Base-by-base conservation (phyloP, 805 yeast genomes). In the Crinitomyces ghanaensis region DNA sequence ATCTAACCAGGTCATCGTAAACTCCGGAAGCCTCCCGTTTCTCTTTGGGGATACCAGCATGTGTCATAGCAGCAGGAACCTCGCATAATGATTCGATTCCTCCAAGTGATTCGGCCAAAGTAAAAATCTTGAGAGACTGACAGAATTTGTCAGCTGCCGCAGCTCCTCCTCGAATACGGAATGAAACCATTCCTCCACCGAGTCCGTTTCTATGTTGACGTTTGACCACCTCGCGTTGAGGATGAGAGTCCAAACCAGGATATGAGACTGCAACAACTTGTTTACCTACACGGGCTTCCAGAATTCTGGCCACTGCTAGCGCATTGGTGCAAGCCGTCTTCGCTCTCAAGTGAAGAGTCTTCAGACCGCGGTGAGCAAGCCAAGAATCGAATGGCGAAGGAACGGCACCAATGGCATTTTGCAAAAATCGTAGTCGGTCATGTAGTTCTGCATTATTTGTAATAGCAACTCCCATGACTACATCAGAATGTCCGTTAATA, bases 121-220 rank as follows among this genome's bases (percentile, higher is more conserved):
- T 76, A 67, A 83, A 83, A 40, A 80, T 54, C 62, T 77, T 72
- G 42, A 93, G 80, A 29, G 73, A 51, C 29, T 79, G 72, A 39
- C 86, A 71, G 67, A 83, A 80, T 45, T 65, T 65, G 37, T 80
- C 60, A 36, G 93, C 93, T 33, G 75, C 82, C 39, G 62, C 66
- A 37, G 80, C 80, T 50, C 86, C 93, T 36, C 93, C 94, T 44
- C 70, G 66, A 59, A 83, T 70, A 65, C 93, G 73, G 68, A 83
- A 82, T 6, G 93, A 77, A 51, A 83, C 73, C 80, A 83, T 83
- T 56, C 94, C 94, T 50, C 94, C 94, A 42, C 95, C 94, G 45
- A 82, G 69, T 31, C 77, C 79, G 41, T 80, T 74, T 56, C 88
- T 72, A 64, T 82, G 93, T 62, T 83, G 94, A 42, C 63, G 70